These are phyloP conservation scores for Magnusiomyces suaveolens DNA, from an alignment of 1,139 yeast species.

Conservation along the genomic window DNA sequence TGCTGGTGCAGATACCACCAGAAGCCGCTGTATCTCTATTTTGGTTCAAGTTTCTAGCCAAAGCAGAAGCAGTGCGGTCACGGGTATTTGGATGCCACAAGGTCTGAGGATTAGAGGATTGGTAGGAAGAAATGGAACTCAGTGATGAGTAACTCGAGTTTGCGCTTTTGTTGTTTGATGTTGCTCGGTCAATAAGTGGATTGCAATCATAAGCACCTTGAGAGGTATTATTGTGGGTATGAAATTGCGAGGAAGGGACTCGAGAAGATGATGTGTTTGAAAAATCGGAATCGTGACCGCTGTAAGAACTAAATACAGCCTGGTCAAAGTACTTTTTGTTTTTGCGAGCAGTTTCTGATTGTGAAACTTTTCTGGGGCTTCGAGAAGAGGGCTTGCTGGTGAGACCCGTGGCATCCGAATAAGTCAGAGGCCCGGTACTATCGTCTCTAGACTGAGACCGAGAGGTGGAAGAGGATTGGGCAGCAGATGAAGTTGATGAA, in stretches of 20 bases:
- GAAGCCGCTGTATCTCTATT: neutral
- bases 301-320: conserved; percentile 1
- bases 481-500: conserved; percentile 11
- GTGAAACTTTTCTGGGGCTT: neutral
- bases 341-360: neutral
- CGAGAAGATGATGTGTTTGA: conserved; percentile 3
- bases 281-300: conserved; percentile 5
- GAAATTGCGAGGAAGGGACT: neutral
- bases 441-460: conserved; percentile 9
- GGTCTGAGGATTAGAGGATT: neutral
- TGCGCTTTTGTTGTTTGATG: neutral
- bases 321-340: conserved; percentile 5
- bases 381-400: neutral
- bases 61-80: neutral
- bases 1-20: neutral
- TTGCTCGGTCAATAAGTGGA: neutral
- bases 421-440: neutral
- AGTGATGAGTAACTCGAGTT: conserved; percentile 1
- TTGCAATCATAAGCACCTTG: neutral
- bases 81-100: neutral
- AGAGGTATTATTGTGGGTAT: neutral
- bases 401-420: too few relatives aligned
- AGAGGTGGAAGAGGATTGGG: conserved; percentile 8
- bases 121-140: neutral
- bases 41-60: neutral